These are phyloP conservation scores for Citrus trifoliata DNA, from an alignment of 345 rosid species.

Conservation along the genomic window DNA sequence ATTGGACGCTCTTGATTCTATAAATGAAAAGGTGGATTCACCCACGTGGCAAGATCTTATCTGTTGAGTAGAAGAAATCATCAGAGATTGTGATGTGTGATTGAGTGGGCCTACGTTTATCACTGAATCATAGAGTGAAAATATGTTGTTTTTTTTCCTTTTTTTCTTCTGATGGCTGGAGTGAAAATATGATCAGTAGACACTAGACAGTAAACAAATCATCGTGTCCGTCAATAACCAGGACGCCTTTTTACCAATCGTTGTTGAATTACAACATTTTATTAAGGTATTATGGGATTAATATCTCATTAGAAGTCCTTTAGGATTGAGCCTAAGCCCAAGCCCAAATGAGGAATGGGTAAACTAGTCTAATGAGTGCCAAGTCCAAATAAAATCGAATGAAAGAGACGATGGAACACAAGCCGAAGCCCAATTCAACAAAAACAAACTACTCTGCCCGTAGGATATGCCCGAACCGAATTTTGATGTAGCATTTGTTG, in stretches of 20 bases:
- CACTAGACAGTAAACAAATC: neutral
- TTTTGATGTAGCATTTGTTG: neutral
- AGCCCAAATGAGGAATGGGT: neutral
- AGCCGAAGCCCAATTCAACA: neutral
- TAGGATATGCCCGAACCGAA: neutral
- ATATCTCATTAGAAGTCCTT: neutral
- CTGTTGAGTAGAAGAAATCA: no score
- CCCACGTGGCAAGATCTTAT: neutral
- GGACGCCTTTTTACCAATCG: neutral
- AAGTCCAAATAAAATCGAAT: neutral
- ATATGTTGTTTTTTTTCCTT: neutral
- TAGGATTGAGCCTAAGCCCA: neutral
- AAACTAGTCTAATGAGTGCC: neutral
- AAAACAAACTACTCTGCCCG: neutral
- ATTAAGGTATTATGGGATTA: neutral
- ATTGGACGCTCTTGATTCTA: neutral
- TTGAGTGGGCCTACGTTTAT: neutral
- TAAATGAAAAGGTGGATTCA: fast-evolving
- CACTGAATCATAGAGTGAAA: neutral
- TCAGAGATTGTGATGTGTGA: neutral
- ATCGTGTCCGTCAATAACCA: neutral
- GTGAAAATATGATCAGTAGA: neutral
- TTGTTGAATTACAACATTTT: neutral
- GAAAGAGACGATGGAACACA: no score
- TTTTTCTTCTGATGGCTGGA: no score